Percentiles rank a stretch among this genome's conserved stretches.
Conservation (phyloP, 257 asterid species). For the Handroanthus guayacan region DNA sequence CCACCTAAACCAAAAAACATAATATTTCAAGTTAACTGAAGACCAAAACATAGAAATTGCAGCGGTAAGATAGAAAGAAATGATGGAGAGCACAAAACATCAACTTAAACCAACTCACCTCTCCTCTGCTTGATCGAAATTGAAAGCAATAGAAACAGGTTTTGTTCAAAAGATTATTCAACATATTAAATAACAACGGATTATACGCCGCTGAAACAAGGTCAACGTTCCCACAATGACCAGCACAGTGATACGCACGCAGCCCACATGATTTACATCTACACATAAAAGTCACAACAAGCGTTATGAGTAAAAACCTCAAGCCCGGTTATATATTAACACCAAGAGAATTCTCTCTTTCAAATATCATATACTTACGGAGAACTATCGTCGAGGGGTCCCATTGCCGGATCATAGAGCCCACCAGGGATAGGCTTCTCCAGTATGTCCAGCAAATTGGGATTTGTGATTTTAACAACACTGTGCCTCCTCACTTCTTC, state of each 20-base stretch:
- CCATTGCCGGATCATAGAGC: conserved; percentile 82
- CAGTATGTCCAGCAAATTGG: conserved; percentile 59
- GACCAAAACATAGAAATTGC: background rate
- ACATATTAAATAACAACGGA: conserved; percentile 66
- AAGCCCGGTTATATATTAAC: background rate
- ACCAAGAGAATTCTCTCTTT: background rate
- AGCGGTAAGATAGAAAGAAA: background rate
- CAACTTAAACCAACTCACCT: conserved; percentile 53
- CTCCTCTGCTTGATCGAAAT: conserved; percentile 54
- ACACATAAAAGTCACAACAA: conserved; percentile 36
- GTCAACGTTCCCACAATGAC: conserved; percentile 94
- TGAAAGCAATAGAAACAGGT: conserved; percentile 73
- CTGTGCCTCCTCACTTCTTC: conserved; percentile 80
- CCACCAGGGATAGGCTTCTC: conserved; percentile 70
- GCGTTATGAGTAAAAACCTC: conserved; percentile 19
- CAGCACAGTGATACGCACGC: conserved; percentile 57
- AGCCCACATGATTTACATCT: conserved; percentile 89
- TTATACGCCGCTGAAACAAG: conserved; percentile 80
- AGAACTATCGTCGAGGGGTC: conserved; percentile 59
- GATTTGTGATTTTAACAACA: conserved; percentile 61
- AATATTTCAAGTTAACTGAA: conserved; percentile 8
- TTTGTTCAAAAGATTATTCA: conserved; percentile 62
- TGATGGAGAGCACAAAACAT: conserved; percentile 3
- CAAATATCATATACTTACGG: conserved; percentile 50
- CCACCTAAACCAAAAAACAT: conserved; percentile 55